phyloP scores from a whole-genome alignment of 768 basidiomycete species.

The Fomitopsis serialis region DNA sequence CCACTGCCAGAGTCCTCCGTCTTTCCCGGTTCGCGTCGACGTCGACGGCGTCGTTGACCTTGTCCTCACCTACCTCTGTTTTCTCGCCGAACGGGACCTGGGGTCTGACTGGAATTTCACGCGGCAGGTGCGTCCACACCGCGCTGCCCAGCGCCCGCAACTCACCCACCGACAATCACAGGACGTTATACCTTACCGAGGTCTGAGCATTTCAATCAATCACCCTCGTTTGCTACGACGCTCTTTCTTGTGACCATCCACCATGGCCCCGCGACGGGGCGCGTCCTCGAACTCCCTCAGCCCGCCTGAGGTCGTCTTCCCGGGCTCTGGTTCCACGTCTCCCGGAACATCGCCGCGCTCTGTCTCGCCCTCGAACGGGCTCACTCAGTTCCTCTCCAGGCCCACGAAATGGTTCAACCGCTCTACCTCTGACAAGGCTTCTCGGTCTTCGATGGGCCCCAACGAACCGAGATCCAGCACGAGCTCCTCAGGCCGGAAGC shows the following conservation, averaged over 20 bases:
- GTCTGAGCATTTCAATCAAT: neutral
- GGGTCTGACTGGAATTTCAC: neutral
- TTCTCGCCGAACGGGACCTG: no score
- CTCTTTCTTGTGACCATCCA: slow-evolving; percentile 1
- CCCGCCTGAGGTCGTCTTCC: slow-evolving; percentile 16
- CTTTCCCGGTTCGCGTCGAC: no score
- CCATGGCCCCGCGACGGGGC: slow-evolving; percentile 49
- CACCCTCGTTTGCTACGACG: slow-evolving; percentile 3
- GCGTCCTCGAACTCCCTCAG: slow-evolving; percentile 25
- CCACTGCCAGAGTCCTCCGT: neutral
- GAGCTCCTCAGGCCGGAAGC: slow-evolving; percentile 47
- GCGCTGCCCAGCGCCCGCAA: neutral
- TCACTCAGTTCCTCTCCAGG: slow-evolving; percentile 60
- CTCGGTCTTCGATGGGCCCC: slow-evolving; percentile 23
- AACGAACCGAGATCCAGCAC: slow-evolving; percentile 45
- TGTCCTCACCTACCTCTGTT: neutral
- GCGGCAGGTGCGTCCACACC: no score
- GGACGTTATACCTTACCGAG: neutral
- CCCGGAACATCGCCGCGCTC: slow-evolving; percentile 43
- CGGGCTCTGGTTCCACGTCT: slow-evolving; percentile 11
- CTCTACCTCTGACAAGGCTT: slow-evolving; percentile 46
- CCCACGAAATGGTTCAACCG: slow-evolving; percentile 71
- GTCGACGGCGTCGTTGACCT: neutral
- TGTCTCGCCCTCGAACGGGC: slow-evolving; percentile 57
- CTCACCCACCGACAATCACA: neutral